A percentile compares a stretch with the other conserved stretches of the same genome.
These are phyloP conservation scores for Ligustrum vulgare DNA, from an alignment of 257 asterid species.

Conservation along the genomic window DNA sequence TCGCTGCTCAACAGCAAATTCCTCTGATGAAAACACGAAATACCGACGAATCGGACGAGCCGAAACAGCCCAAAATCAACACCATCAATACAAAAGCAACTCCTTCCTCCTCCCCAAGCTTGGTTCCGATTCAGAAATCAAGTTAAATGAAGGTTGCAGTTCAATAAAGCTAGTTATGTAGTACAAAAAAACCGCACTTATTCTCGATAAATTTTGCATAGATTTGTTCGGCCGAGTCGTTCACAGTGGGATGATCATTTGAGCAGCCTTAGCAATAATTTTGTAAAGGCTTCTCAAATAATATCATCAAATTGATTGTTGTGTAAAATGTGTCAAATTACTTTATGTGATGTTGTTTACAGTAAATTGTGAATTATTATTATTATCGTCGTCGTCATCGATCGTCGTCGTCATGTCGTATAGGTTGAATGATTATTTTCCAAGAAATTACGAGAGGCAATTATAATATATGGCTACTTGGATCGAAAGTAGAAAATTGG, in stretches of 20 bases:
- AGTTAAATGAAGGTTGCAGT: neutral
- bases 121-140: conserved; percentile 2
- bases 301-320: neutral
- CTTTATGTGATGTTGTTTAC: neutral
- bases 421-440: neutral
- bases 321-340: neutral
- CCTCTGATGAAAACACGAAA: neutral
- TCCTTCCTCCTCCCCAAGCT: neutral
- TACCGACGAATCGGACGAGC: conserved; percentile 13
- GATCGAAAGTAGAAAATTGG: neutral
- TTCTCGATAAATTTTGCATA: neutral
- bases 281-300: neutral
- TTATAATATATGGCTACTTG: too few species aligned
- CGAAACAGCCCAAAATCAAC: neutral
- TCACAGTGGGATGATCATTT: neutral
- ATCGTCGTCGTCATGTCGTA: too few species aligned
- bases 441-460: neutral
- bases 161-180: neutral
- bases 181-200: neutral
- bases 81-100: neutral
- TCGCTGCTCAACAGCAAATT: conserved; percentile 6
- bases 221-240: neutral
- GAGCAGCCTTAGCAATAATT: neutral
- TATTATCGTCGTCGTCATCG: too few species aligned
- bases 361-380: neutral